Conservation (phyloP, 306 rosid species). For the peach (Prunus persica) region Prunus_persica_NCBIv2 NC_034011.1:20937501-20938000, state of each 20-base stretch:
- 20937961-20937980: constrained; percentile 68
- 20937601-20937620: no score
- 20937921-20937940: constrained; percentile 70
- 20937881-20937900: constrained; percentile 79
- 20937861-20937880: neutral
- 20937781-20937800: neutral
- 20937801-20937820: constrained; percentile 6
- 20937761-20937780: neutral
- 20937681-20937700: neutral
- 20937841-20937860: constrained; percentile 5
- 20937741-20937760: neutral
- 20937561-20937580: no score
- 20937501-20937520: no score
- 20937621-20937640: constrained; percentile 1
- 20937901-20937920: constrained; percentile 96
- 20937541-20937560: no score
- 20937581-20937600: no score
- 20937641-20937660: neutral
- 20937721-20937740: neutral
- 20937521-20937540: no score
- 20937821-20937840: neutral
- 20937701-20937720: constrained; percentile 9
- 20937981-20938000: constrained; percentile 93
- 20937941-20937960: constrained; percentile 65
- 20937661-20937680: neutral